Evolutionary conservation across 257 asterid genomes (phyloP), one percentile per base, ranked within the genome.

Genomic region (Lycium barbarum): DNA sequence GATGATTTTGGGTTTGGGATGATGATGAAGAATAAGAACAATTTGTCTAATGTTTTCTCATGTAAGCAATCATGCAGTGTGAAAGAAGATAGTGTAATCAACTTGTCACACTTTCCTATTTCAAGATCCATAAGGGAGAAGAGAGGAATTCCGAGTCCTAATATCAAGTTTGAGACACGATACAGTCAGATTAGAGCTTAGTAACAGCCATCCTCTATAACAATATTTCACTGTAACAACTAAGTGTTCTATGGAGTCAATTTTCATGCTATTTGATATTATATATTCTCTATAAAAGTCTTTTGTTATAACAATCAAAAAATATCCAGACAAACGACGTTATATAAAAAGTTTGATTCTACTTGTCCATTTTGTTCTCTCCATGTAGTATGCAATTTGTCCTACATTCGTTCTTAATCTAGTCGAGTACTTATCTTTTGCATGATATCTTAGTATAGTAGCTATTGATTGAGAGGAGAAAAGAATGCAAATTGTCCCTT

Each of bases 1-100:
- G 80, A 57, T 38, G 61, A 85, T 20, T 85, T 67, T 5, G 86
- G 65, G 83, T 61, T 84, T 80, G 92, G 94, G 18, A 80, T 86
- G 40, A 88, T 68, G 90, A 93, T 86, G 91, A 92, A 79, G 1
- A 53, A 82, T n/a, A 67, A 66, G 35, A 54, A 83, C 18, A 53
- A 53, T 10, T 57, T 88, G 55, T 79, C 92, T 70, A 38, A 51
- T 7, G 55, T 88, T 62, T 90, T 94, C 82, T 92, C 95, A 18
- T 92, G 96, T 87, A 93, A 93, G 76, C 55, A 85, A 7, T 85
- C 91, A 1, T 86, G 92, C 57, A 80, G 84, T 67, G 92, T 91
- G 85, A 88, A 67, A 2, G 88, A 90, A 68, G 90, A 90, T 81
- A 92, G 86, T 87, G 17, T 38, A 33, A 51, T 76, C 47, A 87